These are phyloP conservation scores for Epicoccum sorghinum DNA, from an alignment of 2,329 filamentous ascomycete genomes.

Conservation along the genomic window DNA sequence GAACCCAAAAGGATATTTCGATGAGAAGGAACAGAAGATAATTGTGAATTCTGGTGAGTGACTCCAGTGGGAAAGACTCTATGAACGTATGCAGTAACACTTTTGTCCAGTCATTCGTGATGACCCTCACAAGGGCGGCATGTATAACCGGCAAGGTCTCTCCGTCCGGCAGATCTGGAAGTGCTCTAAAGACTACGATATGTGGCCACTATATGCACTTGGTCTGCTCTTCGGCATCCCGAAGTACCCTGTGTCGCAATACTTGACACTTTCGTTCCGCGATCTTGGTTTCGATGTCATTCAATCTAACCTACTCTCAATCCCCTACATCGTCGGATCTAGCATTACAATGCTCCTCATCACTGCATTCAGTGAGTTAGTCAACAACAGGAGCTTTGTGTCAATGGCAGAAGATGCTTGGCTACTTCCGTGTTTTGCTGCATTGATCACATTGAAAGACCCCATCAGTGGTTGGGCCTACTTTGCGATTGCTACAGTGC, in stretches of 20 bases:
- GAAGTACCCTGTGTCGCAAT: conserved; percentile 13
- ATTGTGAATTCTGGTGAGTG: conserved; percentile 59
- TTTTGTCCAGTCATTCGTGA: conserved; percentile 55
- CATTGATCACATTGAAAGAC: conserved; percentile 14
- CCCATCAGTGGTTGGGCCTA: conserved; percentile 52
- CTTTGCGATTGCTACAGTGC: conserved; percentile 55
- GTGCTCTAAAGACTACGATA: conserved; percentile 28
- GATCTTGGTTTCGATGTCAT: conserved; percentile 66
- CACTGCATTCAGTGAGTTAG: conserved; percentile 17
- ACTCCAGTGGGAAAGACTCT: background rate
- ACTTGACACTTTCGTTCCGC: conserved; percentile 54
- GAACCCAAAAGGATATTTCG: conserved; percentile 62
- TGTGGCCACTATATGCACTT: conserved; percentile 32
- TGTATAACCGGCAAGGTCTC: conserved; percentile 63
- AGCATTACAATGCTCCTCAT: conserved; percentile 21
- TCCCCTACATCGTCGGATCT: conserved; percentile 45
- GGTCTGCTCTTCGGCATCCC: conserved; percentile 23
- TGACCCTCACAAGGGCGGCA: conserved; percentile 60
- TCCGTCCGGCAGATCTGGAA: conserved; percentile 21
- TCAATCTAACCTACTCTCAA: conserved; percentile 66
- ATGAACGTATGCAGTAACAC: background rate
- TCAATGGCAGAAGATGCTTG: conserved; percentile 20
- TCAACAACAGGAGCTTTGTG: conserved; percentile 19
- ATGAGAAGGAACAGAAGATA: conserved; percentile 67
- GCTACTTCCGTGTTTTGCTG: conserved; percentile 19